Base-by-base conservation (phyloP, 176 grass and related monocot species). In the Eremochloa ophiuroides region DNA sequence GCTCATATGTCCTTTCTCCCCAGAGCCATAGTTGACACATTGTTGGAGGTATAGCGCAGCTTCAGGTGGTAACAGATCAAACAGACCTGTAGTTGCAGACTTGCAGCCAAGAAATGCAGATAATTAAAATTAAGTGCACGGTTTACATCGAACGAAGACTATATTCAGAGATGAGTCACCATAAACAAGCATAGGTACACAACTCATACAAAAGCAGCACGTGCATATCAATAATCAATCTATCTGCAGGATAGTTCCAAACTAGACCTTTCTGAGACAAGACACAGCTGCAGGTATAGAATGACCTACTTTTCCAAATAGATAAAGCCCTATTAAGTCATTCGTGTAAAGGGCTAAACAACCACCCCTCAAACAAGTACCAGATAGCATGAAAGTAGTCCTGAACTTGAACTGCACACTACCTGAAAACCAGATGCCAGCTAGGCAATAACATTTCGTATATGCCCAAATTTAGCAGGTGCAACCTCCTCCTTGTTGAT, bases 391-490 rank as follows among this genome's bases (percentile, higher is more conserved):
- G 39, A 60, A 48, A 85, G n/a, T 51, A 28, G 10, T 60, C 20
- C 20, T 61, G 4, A 47, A 47, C 69, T 71, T 47, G 38, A 81
- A 65, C 26, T 64, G 35, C 78, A 67, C 34, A 37, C 28, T 69
- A 76, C 71, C 63, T 82, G 11, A 69, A 65, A 37, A 74, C 20
- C 44, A 12, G 28, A 43, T 26, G 59, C 18, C 37, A 81, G 23
- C 64, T 50, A 39, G 14, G 41, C 29, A 22, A n/a, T 41, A 64
- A 26, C 69, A 50, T 65, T n/a, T n/a, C 63, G 14, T 12, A 20
- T 74, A 50, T 74, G 62, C 9, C 27, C 16, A 46, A 30, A 79
- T 61, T 83, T 59, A 73, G 26, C 75, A 72, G 27, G 74, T 58
- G 11, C 15, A 16, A 2, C 20, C 25, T 62, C 50, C 10, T 82